Base-by-base conservation (phyloP, 176 grass and related monocot genomes). In the Juncus inflexus region DNA sequence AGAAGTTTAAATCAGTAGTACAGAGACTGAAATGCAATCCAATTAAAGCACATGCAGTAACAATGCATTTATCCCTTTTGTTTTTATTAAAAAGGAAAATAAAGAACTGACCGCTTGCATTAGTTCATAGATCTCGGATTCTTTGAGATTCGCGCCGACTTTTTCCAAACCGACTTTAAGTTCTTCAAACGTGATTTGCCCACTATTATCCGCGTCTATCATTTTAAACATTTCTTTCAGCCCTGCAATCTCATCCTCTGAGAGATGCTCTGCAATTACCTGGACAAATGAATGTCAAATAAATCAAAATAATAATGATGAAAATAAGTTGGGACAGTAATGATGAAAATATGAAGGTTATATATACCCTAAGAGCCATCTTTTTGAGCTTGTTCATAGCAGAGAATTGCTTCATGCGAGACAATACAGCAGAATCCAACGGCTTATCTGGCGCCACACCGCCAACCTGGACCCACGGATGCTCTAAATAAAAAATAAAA, bases 301-400 rank as follows among this genome's bases (percentile, higher is more conserved):
- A 4, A 13, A 57, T 11, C 54, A 13, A 57, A 58, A 69, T 69
- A 69, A 28, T 69, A 56, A 69, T 69, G 37, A 55, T 56, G 6
- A 42, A 12, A 69, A 40, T 11, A 13, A 40, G 12, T 2, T 5
- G 4, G n/a, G 37, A 69, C n/a, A 14, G 11, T 40, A 6, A 13
- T n/a, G 35, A 28, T 40, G n/a, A 52, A 9, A 59, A 16, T 67
- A 36, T 65, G 9, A 4, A 35, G 15, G 36, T 47, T 35, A 35
- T 3, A 75, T 83, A 78, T 81, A 92, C 89, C 76, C 89, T 79
- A 60, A 92, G 81, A 66, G 89, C 89, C 84, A 92, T 85, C 66
- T 92, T 92, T 77, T 92, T 92, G 37, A 92, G 81, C 75, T 92
- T 92, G 69, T 92, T 92, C 89, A 92, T 92, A 42, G 84, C 89